phyloP scores from a whole-genome alignment of 1,284 basidiomycete genomes.

The Sutorius eximius region DNA sequence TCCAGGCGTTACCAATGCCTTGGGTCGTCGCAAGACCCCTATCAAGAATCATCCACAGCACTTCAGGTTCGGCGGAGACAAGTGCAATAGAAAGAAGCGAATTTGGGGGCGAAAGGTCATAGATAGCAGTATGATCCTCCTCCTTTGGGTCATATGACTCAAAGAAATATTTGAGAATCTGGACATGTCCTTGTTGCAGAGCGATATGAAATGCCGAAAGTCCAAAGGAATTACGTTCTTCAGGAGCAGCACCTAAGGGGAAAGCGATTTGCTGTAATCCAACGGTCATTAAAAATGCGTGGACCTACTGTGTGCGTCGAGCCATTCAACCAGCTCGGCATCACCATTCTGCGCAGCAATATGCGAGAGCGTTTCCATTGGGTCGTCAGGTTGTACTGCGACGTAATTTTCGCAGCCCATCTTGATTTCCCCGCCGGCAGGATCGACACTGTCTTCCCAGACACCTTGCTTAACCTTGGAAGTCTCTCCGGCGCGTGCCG shows the following conservation, averaged over 20 bases:
- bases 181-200: slow-evolving; percentile 49
- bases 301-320: slow-evolving; percentile 63
- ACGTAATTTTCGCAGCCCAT: slow-evolving; percentile 55
- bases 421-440: slow-evolving; percentile 65
- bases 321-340: slow-evolving; percentile 60
- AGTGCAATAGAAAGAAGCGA: slow-evolving; percentile 57
- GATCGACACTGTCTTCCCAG: slow-evolving; percentile 69
- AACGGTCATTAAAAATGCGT: slow-evolving; percentile 23
- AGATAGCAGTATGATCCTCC: slow-evolving; percentile 49
- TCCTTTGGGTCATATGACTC: slow-evolving; percentile 51
- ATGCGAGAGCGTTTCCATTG: slow-evolving; percentile 66
- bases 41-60: slow-evolving; percentile 61
- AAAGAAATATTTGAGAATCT: slow-evolving; percentile 57
- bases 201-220: slow-evolving; percentile 67
- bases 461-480: slow-evolving; percentile 59
- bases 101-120: slow-evolving; percentile 40
- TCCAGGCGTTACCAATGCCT: slow-evolving; percentile 53
- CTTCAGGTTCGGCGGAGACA: slow-evolving; percentile 56
- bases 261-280: slow-evolving; percentile 19
- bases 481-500: slow-evolving; percentile 54
- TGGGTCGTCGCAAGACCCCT: slow-evolving; percentile 48
- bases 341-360: slow-evolving; percentile 59
- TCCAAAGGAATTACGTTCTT: slow-evolving; percentile 59
- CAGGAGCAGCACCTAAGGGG: slow-evolving; percentile 61
- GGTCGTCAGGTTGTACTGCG: slow-evolving; percentile 47